Conservation (phyloP, 768 basidiomycete species). For the Leccinellum albellum region DNA sequence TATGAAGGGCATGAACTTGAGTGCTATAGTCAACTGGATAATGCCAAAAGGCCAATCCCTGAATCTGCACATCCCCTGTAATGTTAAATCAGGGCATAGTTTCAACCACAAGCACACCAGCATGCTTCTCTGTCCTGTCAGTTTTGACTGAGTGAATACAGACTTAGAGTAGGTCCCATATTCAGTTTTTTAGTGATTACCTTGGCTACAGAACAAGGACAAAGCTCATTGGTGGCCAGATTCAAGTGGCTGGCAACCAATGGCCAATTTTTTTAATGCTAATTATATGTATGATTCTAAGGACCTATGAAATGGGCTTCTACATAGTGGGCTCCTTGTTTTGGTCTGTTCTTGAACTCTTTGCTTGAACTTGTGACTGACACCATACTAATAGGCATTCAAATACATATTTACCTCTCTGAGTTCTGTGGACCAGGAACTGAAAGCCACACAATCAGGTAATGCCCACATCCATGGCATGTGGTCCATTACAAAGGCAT, state of each 20-base stretch:
- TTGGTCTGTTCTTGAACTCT: background rate
- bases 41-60: background rate
- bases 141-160: background rate
- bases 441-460: background rate
- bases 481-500: background rate
- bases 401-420: background rate
- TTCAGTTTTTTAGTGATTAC: background rate
- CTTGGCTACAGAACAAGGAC: background rate
- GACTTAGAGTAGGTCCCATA: too few relatives aligned
- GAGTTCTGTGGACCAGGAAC: background rate
- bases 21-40: background rate
- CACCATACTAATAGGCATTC: background rate
- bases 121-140: background rate
- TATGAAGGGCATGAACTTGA: background rate
- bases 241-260: background rate
- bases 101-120: background rate
- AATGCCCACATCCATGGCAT: background rate
- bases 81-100: background rate
- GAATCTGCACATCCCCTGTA: background rate
- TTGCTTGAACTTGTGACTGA: background rate
- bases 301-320: background rate
- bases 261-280: background rate
- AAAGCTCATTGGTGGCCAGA: background rate
- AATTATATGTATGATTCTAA: background rate
- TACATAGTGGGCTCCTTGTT: background rate